phyloP scores from a whole-genome alignment of 768 basidiomycete genomes.

The Hemileccinum impolitum region DNA sequence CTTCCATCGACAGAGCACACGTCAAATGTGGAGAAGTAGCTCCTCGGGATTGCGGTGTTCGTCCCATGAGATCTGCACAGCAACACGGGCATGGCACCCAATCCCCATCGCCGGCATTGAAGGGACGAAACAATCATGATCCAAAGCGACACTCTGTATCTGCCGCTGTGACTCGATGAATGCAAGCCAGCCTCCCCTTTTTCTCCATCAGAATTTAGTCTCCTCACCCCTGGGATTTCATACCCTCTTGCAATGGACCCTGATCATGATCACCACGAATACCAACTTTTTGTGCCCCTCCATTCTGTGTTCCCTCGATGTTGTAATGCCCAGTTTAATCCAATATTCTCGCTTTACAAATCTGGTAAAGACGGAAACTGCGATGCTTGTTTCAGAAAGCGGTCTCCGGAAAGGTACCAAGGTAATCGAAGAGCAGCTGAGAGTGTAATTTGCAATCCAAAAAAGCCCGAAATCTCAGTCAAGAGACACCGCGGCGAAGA shows the following conservation, averaged over 20 bases:
- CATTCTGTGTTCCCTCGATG: conserved; percentile 1
- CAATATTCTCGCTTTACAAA: conserved; percentile 5
- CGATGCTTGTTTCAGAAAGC: conserved; percentile 14
- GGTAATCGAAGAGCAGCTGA: conserved; percentile 19
- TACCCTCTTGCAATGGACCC: conserved; percentile 21
- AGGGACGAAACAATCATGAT: conserved; percentile 25
- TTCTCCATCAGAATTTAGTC: background rate
- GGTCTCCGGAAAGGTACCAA: conserved; percentile 8
- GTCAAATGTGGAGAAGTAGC: conserved; percentile 84
- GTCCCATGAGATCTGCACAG: conserved; percentile 32
- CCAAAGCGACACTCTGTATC: conserved; percentile 26
- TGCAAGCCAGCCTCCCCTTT: conserved; percentile 3
- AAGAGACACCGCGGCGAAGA: conserved; percentile 30
- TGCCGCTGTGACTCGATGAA: conserved; percentile 25
- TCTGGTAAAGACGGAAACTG: conserved; percentile 9
- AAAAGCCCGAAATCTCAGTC: conserved; percentile 8
- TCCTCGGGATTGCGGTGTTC: conserved; percentile 74
- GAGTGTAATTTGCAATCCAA: conserved; percentile 17
- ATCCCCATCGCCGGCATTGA: conserved; percentile 24
- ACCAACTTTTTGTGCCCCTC: conserved; percentile 10
- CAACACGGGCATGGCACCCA: conserved; percentile 24
- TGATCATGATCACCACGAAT: conserved; percentile 13
- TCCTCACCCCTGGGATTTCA: conserved; percentile 4
- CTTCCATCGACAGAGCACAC: conserved; percentile 55
- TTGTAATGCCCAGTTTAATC: conserved; percentile 20